Conservation (phyloP, 2,329 filamentous ascomycete genomes). For the Eurotiales sp. region DNA sequence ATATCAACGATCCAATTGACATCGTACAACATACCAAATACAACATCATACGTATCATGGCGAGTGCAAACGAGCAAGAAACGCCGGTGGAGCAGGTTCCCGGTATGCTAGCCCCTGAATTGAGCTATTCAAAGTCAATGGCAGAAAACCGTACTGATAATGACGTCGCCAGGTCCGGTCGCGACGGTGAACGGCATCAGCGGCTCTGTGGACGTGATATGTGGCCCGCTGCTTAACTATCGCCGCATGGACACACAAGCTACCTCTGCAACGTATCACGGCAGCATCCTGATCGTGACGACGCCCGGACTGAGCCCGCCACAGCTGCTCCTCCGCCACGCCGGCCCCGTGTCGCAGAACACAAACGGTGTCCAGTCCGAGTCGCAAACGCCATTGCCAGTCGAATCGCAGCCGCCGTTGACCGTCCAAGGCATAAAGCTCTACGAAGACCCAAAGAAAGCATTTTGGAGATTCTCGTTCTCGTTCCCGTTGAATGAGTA, state of each 20-base stretch:
- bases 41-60: no score
- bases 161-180: background rate
- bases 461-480: constrained; percentile 58
- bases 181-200: background rate
- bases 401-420: background rate
- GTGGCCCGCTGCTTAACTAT: constrained; percentile 49
- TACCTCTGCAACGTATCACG: constrained; percentile 60
- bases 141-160: no score
- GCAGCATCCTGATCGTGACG: constrained; percentile 80
- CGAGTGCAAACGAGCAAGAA: background rate
- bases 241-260: constrained; percentile 41
- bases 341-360: constrained; percentile 25
- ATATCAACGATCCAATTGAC: background rate
- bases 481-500: constrained; percentile 64
- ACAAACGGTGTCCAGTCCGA: constrained; percentile 20
- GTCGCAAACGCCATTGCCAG: background rate
- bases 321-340: constrained; percentile 50
- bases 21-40: background rate
- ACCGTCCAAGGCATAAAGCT: constrained; percentile 52
- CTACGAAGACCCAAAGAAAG: constrained; percentile 56
- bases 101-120: background rate
- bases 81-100: background rate
- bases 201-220: constrained; percentile 38
- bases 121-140: no score
- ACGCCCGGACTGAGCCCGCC: constrained; percentile 64